Base-by-base conservation (phyloP, 345 rosid species). In the Limnanthes douglasii region DNA sequence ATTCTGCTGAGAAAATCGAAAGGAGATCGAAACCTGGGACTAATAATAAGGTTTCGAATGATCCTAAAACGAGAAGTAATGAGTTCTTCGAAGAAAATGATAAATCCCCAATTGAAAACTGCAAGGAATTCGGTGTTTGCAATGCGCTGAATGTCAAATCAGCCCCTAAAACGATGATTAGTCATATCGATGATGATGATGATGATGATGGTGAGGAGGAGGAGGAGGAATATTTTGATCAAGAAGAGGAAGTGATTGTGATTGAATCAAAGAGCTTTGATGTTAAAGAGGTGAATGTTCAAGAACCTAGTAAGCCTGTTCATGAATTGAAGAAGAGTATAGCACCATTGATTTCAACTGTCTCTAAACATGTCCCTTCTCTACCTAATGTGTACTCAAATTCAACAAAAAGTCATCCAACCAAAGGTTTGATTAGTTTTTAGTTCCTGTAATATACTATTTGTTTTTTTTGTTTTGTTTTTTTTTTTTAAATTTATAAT, bases 81-180 rank as follows among this genome's bases (percentile, higher is more conserved):
- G n/a, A n/a, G n/a, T n/a, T n/a, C n/a, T n/a, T n/a, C 27, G 43
- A 44, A 46, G 57, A 26, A 39, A 46, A 29, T 29, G 72, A 53
- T 50, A 41, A 40, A 30, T 36, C 3, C 15, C 48, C 58, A 34
- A 54, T 43, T 37, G 63, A 44, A 39, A 32, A 28, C 19, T 69
- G 56, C 43, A 48, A 46, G 32, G 79, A 65, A 21, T 45, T 71
- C 37, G 66, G 55, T 41, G 62, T 62, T 8, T 64, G 74, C 30
- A 17, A 50, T 27, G 45, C 8, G 42, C 43, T 39, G 11, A n/a
- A n/a, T n/a, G n/a, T n/a, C n/a, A n/a, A n/a, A n/a, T n/a, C n/a
- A n/a, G n/a, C n/a, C n/a, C n/a, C n/a, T n/a, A n/a, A n/a, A n/a
- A n/a, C n/a, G n/a, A n/a, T n/a, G n/a, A 24, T 16, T n/a, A 17